Base-by-base conservation (phyloP, 2,329 filamentous ascomycete genomes). In the Ophiostoma montium region DNA sequence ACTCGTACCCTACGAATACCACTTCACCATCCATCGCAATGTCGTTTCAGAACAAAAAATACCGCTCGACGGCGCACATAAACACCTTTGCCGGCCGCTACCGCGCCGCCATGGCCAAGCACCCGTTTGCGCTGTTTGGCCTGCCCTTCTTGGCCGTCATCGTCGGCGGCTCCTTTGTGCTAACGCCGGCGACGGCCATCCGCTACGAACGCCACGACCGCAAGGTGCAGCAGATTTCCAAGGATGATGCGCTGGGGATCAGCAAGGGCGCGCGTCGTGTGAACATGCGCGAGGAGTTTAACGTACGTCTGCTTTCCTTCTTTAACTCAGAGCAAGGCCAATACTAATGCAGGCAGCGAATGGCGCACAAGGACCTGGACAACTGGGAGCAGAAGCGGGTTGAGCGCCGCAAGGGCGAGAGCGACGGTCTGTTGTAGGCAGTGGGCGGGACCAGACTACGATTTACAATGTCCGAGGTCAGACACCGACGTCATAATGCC, bases 321-420 rank as follows among this genome's bases (percentile, higher is more conserved):
- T n/a, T n/a, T n/a, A n/a, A n/a, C n/a, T n/a, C n/a, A n/a, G n/a
- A n/a, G n/a, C n/a, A 27, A 15, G 7, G 36, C 23, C 39, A 42
- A 30, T n/a, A 33, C 42, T 12, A 21, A 21, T 11, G 11, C 7
- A 27, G 8, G 31, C 64, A 92, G 85, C 78, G 80, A 67, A 70
- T 86, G 35, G 84, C 86, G 57, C 85, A 86, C 31, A 94, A 94
- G 65, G 92, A 96, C 62, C 68, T 96, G 53, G 90, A 98, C 60
- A 77, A 87, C 61, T 98, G 92, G 92, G 90, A 96, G 64, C 92
- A 96, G 67, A 94, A 92, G 67, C 80, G 94, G 48, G 88, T 96
- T 11, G 80, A 95, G 69, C 74, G 92, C 62, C 74, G 95, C 53
- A 81, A 86, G 18, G 92, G 92, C 56, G 94, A 98, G 65, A 84